These are phyloP conservation scores for Eragrostis curvula DNA, from an alignment of 176 grass and related monocot genomes.

Conservation along the genomic window DNA sequence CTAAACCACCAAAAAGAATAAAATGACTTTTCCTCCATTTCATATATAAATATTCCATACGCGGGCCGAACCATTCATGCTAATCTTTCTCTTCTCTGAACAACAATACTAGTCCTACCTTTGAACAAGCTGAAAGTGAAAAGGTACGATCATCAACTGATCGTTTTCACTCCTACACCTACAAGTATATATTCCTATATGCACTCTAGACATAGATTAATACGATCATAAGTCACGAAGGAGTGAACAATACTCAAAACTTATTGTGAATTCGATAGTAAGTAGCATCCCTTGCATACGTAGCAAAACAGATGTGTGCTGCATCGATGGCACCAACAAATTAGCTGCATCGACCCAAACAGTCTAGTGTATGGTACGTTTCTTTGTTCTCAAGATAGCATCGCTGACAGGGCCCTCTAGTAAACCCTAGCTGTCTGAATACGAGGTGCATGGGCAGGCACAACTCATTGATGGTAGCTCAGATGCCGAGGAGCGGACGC, in stretches of 20 bases:
- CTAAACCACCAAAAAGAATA: too few species aligned
- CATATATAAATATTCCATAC: too few species aligned
- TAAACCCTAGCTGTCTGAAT: slow-evolving; percentile 51
- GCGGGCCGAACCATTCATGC: too few species aligned
- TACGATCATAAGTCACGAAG: not conserved
- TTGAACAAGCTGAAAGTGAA: not conserved
- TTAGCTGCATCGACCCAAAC: slow-evolving; percentile 37
- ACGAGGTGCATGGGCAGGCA: slow-evolving; percentile 48
- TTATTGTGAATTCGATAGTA: not conserved
- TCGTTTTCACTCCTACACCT: too few species aligned
- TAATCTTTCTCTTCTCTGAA: too few species aligned
- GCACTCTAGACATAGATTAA: too few species aligned
- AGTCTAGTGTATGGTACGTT: slow-evolving; percentile 34
- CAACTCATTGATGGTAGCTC: slow-evolving; percentile 39
- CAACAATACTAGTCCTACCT: not conserved
- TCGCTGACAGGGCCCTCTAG: slow-evolving; percentile 42
- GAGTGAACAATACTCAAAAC: slow-evolving; percentile 35
- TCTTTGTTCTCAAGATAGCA: slow-evolving; percentile 57
- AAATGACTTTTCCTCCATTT: too few species aligned
- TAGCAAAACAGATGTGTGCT: slow-evolving; percentile 11
- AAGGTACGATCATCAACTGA: not conserved
- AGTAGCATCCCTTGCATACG: slow-evolving; percentile 13
- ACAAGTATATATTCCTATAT: too few species aligned
- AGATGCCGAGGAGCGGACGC: slow-evolving; percentile 19
- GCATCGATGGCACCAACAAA: slow-evolving; percentile 40